Conservation (phyloP, 1,284 basidiomycete genomes). For the Apiotrichum laibachii region DNA sequence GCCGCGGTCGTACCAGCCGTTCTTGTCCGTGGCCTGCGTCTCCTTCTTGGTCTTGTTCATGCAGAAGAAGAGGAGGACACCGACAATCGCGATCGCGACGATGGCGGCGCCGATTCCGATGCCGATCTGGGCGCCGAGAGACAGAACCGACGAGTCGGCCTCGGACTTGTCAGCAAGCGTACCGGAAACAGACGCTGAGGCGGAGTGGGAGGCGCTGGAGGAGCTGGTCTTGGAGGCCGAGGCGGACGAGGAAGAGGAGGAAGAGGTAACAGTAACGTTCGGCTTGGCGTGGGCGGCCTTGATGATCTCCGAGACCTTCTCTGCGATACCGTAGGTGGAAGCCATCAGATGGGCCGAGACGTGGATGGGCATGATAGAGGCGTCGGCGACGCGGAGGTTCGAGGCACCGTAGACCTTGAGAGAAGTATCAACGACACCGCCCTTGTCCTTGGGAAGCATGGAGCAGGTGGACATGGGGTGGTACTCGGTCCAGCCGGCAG, state of each 20-base stretch:
- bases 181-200: conserved; percentile 6
- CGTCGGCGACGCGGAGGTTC: conserved; percentile 55
- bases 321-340: conserved; percentile 66
- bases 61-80: conserved; percentile 25
- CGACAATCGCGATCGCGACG: conserved; percentile 33
- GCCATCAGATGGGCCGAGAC: conserved; percentile 51
- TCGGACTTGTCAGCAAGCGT: conserved; percentile 23
- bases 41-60: conserved; percentile 15
- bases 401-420: conserved; percentile 63
- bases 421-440: conserved; percentile 65
- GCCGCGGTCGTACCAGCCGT: conserved; percentile 20
- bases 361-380: conserved; percentile 54
- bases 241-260: background rate
- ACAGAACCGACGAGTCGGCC: conserved; percentile 15
- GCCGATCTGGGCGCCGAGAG: conserved; percentile 39
- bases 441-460: conserved; percentile 62
- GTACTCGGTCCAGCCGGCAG: conserved; percentile 51
- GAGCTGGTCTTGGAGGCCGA: conserved; percentile 10
- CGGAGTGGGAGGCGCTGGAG: background rate
- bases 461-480: conserved; percentile 64
- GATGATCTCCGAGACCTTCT: conserved; percentile 65
- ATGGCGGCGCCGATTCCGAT: conserved; percentile 41
- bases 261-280: background rate
- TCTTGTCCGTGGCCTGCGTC: conserved; percentile 6
- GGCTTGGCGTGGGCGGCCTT: conserved; percentile 35